Conservation (phyloP, 1,284 basidiomycete species). For the Puccinia brachypodii region DNA sequence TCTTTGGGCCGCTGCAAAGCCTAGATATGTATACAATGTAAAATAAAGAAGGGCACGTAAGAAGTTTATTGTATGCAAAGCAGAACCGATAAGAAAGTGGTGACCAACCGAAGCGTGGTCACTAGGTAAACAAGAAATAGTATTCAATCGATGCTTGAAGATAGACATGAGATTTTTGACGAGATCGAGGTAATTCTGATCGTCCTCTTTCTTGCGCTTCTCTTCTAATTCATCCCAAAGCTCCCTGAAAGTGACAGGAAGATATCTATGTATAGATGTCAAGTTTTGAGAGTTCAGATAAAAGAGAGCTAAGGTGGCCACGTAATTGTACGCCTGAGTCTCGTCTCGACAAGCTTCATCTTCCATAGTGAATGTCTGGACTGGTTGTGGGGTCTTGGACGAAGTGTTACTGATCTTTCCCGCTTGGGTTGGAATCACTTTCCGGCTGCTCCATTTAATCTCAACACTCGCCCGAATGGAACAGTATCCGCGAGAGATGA, state of each 20-base stretch:
- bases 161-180: slow-evolving; percentile 60
- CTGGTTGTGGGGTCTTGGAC: slow-evolving; percentile 62
- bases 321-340: slow-evolving; percentile 83
- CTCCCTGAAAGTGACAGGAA: slow-evolving; percentile 81
- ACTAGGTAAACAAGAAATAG: not conserved
- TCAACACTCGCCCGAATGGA: slow-evolving; percentile 54
- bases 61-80: not conserved
- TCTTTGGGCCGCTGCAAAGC: not conserved
- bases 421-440: slow-evolving; percentile 63
- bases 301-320: slow-evolving; percentile 76
- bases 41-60: not conserved
- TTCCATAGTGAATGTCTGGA: slow-evolving; percentile 70
- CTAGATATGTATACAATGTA: not conserved
- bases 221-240: slow-evolving; percentile 89
- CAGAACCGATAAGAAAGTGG: not conserved
- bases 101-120: slow-evolving; percentile 5
- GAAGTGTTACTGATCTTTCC: slow-evolving; percentile 70
- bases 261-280: slow-evolving; percentile 56
- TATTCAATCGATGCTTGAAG: slow-evolving; percentile 15
- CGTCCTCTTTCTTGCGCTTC: slow-evolving; percentile 66
- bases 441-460: slow-evolving; percentile 53
- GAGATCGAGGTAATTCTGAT: slow-evolving; percentile 66
- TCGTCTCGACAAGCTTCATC: slow-evolving; percentile 77
- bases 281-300: slow-evolving; percentile 54
- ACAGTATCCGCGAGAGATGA: slow-evolving; percentile 53